A percentile compares a stretch with the other conserved stretches of the same genome.
These are phyloP conservation scores for Podospora tetraspora DNA, from an alignment of 495 filamentous ascomycete species.

Conservation along the genomic window DNA sequence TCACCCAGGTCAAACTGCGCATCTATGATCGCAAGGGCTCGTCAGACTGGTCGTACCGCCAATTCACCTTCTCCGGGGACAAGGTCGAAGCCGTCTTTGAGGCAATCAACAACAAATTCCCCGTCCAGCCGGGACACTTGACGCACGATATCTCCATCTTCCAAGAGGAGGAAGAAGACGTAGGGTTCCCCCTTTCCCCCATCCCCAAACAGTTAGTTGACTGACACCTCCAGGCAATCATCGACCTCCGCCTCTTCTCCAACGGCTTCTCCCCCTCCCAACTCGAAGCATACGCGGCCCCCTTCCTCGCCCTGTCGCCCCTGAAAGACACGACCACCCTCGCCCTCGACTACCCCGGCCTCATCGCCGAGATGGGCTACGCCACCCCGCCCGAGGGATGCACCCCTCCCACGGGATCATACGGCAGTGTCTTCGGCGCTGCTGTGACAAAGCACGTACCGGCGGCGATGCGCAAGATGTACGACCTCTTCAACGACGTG, in stretches of 20 bases:
- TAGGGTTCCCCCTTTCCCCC: background rate
- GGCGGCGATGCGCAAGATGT: slow-evolving; percentile 36
- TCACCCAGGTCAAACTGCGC: slow-evolving; percentile 43
- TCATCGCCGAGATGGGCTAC: slow-evolving; percentile 1
- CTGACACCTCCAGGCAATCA: background rate
- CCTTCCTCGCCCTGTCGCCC: background rate
- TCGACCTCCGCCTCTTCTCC: slow-evolving; percentile 2
- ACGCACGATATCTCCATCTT: slow-evolving; percentile 44
- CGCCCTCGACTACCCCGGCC: background rate
- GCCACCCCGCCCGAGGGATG: slow-evolving; percentile 11
- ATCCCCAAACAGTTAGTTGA: background rate
- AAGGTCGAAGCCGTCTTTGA: slow-evolving; percentile 47
- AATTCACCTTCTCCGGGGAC: slow-evolving; percentile 41
- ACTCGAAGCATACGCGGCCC: background rate
- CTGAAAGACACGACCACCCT: background rate
- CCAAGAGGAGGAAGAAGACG: slow-evolving; percentile 32
- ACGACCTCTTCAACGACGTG: slow-evolving; percentile 36
- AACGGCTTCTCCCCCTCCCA: background rate
- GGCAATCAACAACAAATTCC: slow-evolving; percentile 32
- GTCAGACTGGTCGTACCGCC: slow-evolving; percentile 34
- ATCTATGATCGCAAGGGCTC: slow-evolving; percentile 40
- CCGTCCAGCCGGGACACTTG: slow-evolving; percentile 31
- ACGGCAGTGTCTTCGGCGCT: slow-evolving; percentile 41
- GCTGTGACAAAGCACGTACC: slow-evolving; percentile 41
- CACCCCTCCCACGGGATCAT: slow-evolving; percentile 36